Evolutionary conservation across 23 red algal genomes (phyloP).

Genomic region (Porphyridium purpureum): DNA sequence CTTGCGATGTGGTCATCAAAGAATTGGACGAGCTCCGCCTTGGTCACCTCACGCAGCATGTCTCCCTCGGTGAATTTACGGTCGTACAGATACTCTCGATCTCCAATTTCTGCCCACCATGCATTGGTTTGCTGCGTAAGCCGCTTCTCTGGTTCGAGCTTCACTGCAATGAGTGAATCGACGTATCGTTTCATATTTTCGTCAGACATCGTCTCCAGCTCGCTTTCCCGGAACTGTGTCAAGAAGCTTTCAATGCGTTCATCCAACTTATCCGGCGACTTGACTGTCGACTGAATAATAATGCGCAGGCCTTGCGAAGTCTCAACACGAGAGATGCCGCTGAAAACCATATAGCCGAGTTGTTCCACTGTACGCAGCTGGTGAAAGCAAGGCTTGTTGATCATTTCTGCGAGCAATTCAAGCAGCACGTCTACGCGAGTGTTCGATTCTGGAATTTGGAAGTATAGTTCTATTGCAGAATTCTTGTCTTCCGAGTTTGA

Average conservation of each 20-base stretch:
- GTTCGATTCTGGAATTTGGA: slow-evolving; percentile 4
- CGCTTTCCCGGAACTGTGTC: slow-evolving; percentile 7
- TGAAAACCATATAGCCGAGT: slow-evolving; percentile 80
- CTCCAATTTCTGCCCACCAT: slow-evolving; percentile 41
- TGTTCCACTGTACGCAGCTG: slow-evolving; percentile 78
- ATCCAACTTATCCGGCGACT: slow-evolving; percentile 32
- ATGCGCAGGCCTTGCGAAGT: slow-evolving; percentile 28
- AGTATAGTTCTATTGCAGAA: slow-evolving; percentile 39
- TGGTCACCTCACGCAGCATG: slow-evolving; percentile 18
- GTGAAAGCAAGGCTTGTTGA: slow-evolving; percentile 72
- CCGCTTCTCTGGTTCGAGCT: slow-evolving; percentile 32
- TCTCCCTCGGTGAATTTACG: slow-evolving; percentile 30
- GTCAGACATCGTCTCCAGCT: slow-evolving; percentile 19
- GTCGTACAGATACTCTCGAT: slow-evolving; percentile 13
- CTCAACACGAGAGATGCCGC: slow-evolving; percentile 16
- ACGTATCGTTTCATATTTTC: slow-evolving; percentile 45
- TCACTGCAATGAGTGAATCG: slow-evolving; percentile 15
- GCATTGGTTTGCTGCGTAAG: slow-evolving; percentile 15
- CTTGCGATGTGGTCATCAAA: slow-evolving; percentile 28
- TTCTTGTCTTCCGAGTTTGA: slow-evolving; percentile 66
- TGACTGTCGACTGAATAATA: slow-evolving; percentile 74
- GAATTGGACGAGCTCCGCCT: slow-evolving; percentile 24
- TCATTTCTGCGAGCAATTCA: slow-evolving; percentile 44
- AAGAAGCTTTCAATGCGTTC: slow-evolving; percentile 48
- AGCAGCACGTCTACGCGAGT: slow-evolving; percentile 17